These are phyloP conservation scores for Stachybotrys echinatus DNA, from an alignment of 2,329 filamentous ascomycete genomes.

Conservation along the genomic window DNA sequence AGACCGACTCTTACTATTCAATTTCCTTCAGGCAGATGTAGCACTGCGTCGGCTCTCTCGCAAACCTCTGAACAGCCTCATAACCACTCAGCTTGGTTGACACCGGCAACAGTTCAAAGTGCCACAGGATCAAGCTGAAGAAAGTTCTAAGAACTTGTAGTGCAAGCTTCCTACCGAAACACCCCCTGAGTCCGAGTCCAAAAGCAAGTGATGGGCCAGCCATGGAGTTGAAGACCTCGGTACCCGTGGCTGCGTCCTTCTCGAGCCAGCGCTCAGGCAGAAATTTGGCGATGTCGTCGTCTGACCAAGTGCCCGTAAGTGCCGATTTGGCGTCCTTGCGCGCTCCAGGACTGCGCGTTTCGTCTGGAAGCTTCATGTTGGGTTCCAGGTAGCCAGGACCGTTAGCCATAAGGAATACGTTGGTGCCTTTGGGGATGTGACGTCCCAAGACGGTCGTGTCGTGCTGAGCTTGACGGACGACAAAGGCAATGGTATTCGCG, in stretches of 20 bases:
- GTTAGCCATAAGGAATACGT: conserved; percentile 16
- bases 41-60: conserved; percentile 23
- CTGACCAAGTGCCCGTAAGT: conserved; percentile 14
- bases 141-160: conserved; percentile 4
- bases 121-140: conserved; percentile 5
- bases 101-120: conserved; percentile 7
- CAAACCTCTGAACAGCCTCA: conserved; percentile 21
- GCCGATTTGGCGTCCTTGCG: conserved; percentile 1
- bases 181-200: conserved; percentile 10
- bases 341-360: conserved; percentile 6
- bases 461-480: conserved; percentile 18
- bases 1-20: not conserved
- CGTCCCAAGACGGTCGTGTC: conserved; percentile 27
- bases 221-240: conserved; percentile 7
- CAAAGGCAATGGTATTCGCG: conserved; percentile 15
- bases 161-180: conserved; percentile 11
- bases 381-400: conserved; percentile 18
- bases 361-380: conserved; percentile 10
- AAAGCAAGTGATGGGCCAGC: conserved; percentile 11
- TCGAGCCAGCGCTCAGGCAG: conserved; percentile 30
- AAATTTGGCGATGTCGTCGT: conserved; percentile 19
- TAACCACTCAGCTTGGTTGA: conserved; percentile 12
- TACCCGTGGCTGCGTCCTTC: conserved; percentile 4
- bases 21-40: conserved; percentile 15
- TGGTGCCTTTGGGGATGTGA: conserved; percentile 26